Base-by-base conservation (phyloP, 306 rosid genomes). In the Ochetophila trinervis region DNA sequence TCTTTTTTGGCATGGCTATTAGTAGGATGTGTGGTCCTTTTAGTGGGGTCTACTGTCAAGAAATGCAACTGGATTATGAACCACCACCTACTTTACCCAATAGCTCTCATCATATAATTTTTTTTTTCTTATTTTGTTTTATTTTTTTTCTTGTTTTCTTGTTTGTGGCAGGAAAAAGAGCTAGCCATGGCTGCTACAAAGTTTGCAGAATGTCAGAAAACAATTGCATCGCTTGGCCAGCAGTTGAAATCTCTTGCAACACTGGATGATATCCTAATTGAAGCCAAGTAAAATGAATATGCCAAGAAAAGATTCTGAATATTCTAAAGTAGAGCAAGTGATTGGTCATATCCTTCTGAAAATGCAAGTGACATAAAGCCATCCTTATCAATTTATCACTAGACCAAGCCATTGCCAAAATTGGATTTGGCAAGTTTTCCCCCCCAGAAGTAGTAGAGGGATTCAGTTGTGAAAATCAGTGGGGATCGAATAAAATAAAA, bases 151-250 rank as follows among this genome's bases (percentile, higher is more conserved):
- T n/a, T 56, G 44, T 80, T 3, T 70, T 63, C 53, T 52, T 70
- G 53, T 68, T 72, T 35, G 18, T 60, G 61, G 44, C 88, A 90
- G 96, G 96, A 87, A 64, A 77, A 83, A 70, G 95, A 87, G 68
- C 78, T 90, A 37, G 86, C 83, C 40, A 34, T 81, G 84, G 96
- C 96, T 61, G 78, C 91, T 10, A 65, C 71, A 67, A 87, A 71
- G 68, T 83, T 85, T 67, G 79, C 89, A 0, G 95, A 85, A 77
- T 90, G 96, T 72, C 95, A 87, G 67, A 85, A 83, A 76, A 90
- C 96, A 61, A 85, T 90, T 62, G 91, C 95, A 56, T 85, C 91
- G 57, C 89, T 90, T 69, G 90, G 91, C 42, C 82, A 81, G 65
- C 88, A 80, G 66, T 64, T 90, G 66, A 74, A 68, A 62, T 81